Evolutionary conservation across 805 yeast genomes (phyloP), one percentile per base, ranked within the genome.

Genomic region (Kodamaea neixiangensis): DNA sequence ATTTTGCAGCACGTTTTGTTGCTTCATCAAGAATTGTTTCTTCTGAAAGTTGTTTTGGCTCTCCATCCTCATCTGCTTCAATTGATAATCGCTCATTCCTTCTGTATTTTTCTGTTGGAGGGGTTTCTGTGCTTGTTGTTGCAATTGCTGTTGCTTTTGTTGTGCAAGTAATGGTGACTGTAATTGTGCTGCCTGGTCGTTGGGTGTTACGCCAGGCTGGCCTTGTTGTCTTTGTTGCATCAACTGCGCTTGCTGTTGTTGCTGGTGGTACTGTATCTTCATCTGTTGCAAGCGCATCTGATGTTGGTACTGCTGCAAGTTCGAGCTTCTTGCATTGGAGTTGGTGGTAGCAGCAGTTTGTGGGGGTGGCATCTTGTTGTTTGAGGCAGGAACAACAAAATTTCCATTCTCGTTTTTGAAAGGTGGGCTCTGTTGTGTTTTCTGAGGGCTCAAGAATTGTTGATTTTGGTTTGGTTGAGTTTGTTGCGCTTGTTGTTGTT

Each of bases 71-170:
- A 46, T 21, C 18, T 54, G 35, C 47, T 58, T 61, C 47, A 54
- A 47, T 50, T 64, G 66, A 50, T 62, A 61, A 17, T 64, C 67
- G 37, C 50, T 57, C 15, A 61, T 22, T 25, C 31, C 10, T 39
- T 13, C 41, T 33, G n/a, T 19, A 41, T 15, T 35, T 35, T n/a
- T 31, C 45, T 34, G 19, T n/a, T 44, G 48, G 3, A 14, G 38
- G 3, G 46, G 44, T 18, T 44, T 37, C 11, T 44, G 51, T 15
- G 11, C n/a, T n/a, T 46, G 52, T 15, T 25, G 44, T 17, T 45
- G 35, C 46, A 13, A 35, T 29, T 49, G 52, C 17, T 43, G 47
- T 17, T 38, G 51, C 29, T 38, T 25, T 33, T 44, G 25, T 33
- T 44, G 46, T 29, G 53, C 46, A 29, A 49, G 34, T 29, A 49